These are phyloP conservation scores for Aaosphaeria pasadenensis DNA, from an alignment of 2,329 filamentous ascomycete species.

Conservation along the genomic window DNA sequence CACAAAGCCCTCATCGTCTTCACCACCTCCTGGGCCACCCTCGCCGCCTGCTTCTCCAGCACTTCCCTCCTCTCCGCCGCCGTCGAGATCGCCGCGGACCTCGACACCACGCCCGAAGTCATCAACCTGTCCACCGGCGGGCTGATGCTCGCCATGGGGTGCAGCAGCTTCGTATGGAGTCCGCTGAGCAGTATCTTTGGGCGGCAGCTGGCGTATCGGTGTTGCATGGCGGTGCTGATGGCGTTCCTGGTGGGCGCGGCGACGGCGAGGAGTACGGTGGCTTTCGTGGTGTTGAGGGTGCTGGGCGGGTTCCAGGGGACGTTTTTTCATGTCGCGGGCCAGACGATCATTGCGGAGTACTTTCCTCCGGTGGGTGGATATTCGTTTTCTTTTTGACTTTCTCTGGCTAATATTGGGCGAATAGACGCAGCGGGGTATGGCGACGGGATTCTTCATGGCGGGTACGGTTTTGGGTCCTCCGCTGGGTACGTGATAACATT, in stretches of 20 bases:
- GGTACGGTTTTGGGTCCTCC: constrained; percentile 44
- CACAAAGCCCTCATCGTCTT: constrained; percentile 42
- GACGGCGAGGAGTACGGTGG: constrained; percentile 6
- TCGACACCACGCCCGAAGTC: constrained; percentile 27
- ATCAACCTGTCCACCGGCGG: constrained; percentile 13
- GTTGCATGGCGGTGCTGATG: background rate
- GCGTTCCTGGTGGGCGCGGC: constrained; percentile 5
- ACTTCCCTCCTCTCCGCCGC: constrained; percentile 41
- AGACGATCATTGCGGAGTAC: constrained; percentile 15
- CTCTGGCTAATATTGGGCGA: no score
- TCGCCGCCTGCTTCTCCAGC: constrained; percentile 42
- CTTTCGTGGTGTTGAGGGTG: constrained; percentile 13
- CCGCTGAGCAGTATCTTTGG: constrained; percentile 4
- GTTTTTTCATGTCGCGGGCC: constrained; percentile 15
- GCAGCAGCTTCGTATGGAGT: constrained; percentile 12
- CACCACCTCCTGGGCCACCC: constrained; percentile 41
- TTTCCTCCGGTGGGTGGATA: constrained; percentile 10
- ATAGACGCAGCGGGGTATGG: constrained; percentile 38
- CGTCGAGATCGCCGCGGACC: constrained; percentile 39
- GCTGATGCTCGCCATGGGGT: constrained; percentile 13
- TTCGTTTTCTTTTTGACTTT: no score
- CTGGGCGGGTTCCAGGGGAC: constrained; percentile 12
- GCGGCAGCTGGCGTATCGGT: background rate
- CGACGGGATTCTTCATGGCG: constrained; percentile 43
- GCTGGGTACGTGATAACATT: constrained; percentile 29